These are phyloP conservation scores for Dorcoceras hygrometricum DNA, from an alignment of 257 asterid species.

Conservation along the genomic window DNA sequence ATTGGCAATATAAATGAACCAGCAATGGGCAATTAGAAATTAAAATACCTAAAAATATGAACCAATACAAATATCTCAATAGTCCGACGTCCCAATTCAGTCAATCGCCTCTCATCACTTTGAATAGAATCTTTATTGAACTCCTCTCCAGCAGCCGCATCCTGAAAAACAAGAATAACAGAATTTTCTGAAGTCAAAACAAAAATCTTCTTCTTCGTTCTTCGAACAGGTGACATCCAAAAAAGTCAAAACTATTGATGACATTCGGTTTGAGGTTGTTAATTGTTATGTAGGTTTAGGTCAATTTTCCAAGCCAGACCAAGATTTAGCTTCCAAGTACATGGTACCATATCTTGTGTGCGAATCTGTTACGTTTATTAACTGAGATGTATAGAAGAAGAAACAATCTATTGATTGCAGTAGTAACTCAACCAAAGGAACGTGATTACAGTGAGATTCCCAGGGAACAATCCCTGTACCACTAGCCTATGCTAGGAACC, in stretches of 20 bases:
- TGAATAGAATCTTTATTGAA: conserved; percentile 71
- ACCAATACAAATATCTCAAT: conserved; percentile 81
- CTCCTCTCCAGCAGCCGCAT: conserved; percentile 77
- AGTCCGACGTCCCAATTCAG: conserved; percentile 94
- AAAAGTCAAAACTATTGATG: not conserved
- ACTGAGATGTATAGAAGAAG: too few species aligned
- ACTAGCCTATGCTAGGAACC: too few species aligned
- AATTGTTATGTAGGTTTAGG: too few species aligned
- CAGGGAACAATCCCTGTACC: too few species aligned
- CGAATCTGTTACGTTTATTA: too few species aligned
- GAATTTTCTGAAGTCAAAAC: conserved; percentile 2
- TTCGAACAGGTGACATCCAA: not conserved
- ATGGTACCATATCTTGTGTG: too few species aligned
- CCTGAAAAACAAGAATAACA: conserved; percentile 45
- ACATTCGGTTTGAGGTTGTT: not conserved
- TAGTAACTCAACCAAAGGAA: too few species aligned
- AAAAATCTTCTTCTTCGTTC: not conserved
- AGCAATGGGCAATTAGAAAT: not conserved
- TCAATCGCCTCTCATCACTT: conserved; percentile 85
- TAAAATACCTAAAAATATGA: conserved; percentile 75
- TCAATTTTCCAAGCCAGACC: not conserved
- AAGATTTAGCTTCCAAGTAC: not conserved
- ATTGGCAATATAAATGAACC: not conserved
- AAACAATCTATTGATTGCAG: too few species aligned
- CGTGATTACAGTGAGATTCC: too few species aligned